Evolutionary conservation across 108 stramenopile genomes (phyloP).

Genomic region (Cyclotella kingstonii): DNA sequence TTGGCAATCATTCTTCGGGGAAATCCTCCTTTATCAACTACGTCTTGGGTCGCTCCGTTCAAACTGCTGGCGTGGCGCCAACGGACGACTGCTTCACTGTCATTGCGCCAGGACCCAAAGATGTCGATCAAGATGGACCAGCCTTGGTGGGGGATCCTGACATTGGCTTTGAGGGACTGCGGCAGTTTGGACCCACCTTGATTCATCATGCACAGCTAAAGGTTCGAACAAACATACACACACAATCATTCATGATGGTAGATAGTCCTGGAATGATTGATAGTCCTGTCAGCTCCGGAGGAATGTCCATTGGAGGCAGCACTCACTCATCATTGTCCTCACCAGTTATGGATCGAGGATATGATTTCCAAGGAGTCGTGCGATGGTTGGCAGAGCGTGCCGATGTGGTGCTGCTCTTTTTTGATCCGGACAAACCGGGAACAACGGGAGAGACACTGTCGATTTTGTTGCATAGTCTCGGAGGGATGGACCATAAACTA

Average conservation of each 20-base stretch:
- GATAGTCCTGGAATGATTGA: constrained; percentile 99
- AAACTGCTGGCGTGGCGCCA: constrained; percentile 99
- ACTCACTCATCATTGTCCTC: constrained; percentile 11
- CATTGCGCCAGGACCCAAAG: constrained; percentile 91
- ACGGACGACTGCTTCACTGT: constrained; percentile 99
- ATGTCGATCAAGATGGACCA: constrained; percentile 92
- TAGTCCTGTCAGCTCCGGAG: constrained; percentile 51
- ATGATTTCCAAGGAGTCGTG: constrained; percentile 95
- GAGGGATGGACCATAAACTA: constrained; percentile 99
- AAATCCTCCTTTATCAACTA: constrained; percentile 98
- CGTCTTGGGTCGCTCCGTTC: constrained; percentile 83
- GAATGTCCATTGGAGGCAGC: constrained; percentile 31
- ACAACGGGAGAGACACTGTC: constrained; percentile 98
- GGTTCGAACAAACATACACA: constrained; percentile 59
- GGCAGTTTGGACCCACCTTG: constrained; percentile 94
- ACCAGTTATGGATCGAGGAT: constrained; percentile 89
- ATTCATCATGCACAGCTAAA: constrained; percentile 96
- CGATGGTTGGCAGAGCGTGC: constrained; percentile 97
- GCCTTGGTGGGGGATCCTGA: constrained; percentile 95
- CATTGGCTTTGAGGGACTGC: constrained; percentile 90
- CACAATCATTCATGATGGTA: constrained; percentile 82
- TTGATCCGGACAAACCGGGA: constrained; percentile 97
- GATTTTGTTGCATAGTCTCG: constrained; percentile 85
- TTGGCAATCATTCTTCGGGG: constrained; percentile 96
- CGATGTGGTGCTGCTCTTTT: constrained; percentile 97